phyloP scores from a whole-genome alignment of 1,139 yeast genomes.

The Hanseniaspora uvarum region DNA sequence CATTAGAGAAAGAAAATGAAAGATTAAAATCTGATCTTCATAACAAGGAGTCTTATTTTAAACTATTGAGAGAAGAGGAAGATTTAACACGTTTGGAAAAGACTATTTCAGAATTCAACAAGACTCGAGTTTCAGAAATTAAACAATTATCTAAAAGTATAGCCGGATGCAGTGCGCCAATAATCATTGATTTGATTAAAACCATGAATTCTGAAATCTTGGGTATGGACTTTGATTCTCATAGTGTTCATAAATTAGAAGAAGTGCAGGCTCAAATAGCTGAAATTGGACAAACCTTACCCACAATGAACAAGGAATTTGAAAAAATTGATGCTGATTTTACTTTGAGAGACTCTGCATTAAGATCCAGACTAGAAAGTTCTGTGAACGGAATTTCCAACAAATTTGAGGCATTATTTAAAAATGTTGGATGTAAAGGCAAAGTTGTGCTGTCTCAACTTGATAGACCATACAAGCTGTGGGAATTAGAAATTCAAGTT shows the following conservation, averaged over 20 bases:
- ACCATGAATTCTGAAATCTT: conserved; percentile 19
- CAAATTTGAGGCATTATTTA: conserved; percentile 57
- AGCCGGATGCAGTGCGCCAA: conserved; percentile 38
- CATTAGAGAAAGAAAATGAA: conserved; percentile 33
- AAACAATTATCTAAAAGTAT: conserved; percentile 38
- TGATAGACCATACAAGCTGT: conserved; percentile 50
- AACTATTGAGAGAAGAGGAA: conserved; percentile 37
- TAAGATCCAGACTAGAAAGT: conserved; percentile 51
- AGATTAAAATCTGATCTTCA: conserved; percentile 26
- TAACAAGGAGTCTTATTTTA: conserved; percentile 37
- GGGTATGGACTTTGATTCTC: conserved; percentile 8
- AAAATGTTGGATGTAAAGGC: conserved; percentile 76
- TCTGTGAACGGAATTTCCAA: conserved; percentile 47
- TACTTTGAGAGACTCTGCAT: conserved; percentile 33
- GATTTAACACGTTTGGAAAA: conserved; percentile 38
- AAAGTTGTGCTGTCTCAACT: conserved; percentile 51
- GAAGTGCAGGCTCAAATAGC: not conserved
- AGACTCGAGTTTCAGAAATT: conserved; percentile 39
- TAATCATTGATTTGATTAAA: conserved; percentile 32
- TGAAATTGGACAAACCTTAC: conserved; percentile 20
- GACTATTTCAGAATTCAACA: conserved; percentile 35
- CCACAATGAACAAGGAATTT: conserved; percentile 30
- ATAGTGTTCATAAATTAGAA: not conserved
- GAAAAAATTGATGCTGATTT: conserved; percentile 34
- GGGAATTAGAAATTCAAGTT: conserved; percentile 79